Conservation (phyloP, 257 asterid genomes). For the Vinca minor region DNA sequence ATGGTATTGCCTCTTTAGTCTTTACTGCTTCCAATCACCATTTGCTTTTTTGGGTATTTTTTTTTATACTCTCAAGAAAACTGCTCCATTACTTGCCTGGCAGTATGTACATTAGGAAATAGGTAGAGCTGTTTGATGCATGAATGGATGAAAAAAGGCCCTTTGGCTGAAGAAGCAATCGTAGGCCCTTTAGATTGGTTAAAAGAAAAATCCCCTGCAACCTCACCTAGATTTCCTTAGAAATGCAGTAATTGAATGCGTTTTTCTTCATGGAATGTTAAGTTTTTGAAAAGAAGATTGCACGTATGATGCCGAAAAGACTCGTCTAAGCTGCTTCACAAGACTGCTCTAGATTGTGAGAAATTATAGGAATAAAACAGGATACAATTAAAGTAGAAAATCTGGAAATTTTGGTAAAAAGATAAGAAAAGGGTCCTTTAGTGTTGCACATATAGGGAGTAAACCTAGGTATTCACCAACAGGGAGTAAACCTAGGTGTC, state of each 20-base stretch:
- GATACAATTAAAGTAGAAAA: background rate
- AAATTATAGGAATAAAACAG: no score
- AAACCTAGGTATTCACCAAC: no score
- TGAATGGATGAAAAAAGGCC: background rate
- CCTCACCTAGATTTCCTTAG: background rate
- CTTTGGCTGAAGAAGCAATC: background rate
- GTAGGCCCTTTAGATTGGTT: background rate
- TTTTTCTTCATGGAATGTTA: no score
- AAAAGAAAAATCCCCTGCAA: background rate
- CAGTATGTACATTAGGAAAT: background rate
- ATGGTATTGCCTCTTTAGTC: conserved; percentile 49
- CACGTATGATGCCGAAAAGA: no score
- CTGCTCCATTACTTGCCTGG: background rate
- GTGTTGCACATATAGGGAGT: no score
- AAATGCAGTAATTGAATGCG: background rate
- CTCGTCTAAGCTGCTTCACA: no score
- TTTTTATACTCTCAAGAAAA: background rate
- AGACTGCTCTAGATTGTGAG: no score
- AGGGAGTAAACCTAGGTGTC: no score
- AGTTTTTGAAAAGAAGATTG: no score
- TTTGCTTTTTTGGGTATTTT: background rate
- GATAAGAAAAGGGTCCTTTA: no score
- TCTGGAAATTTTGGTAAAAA: no score
- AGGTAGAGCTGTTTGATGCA: background rate
- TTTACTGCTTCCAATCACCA: background rate